Conservation (phyloP, 805 yeast genomes). For the Metschnikowia rubicola region DNA sequence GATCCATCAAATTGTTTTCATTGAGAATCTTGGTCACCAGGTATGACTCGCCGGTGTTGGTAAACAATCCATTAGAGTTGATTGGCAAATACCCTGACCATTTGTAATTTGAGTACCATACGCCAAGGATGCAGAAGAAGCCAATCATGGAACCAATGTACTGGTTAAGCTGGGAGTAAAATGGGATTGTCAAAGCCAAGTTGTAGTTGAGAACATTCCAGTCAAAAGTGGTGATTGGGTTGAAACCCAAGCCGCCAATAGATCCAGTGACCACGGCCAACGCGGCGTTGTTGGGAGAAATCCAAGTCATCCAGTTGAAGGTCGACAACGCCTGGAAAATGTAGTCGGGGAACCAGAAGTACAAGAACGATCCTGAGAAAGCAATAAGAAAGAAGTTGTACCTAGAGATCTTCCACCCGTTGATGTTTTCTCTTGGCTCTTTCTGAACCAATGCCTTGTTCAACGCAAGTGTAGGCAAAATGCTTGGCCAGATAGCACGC, state of each 20-base stretch:
- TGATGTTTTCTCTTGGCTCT: conserved; percentile 28
- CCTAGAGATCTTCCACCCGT: conserved; percentile 33
- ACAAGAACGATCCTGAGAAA: conserved; percentile 21
- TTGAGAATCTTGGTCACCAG: conserved; percentile 17
- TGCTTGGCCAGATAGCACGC: conserved; percentile 51
- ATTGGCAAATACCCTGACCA: conserved; percentile 31
- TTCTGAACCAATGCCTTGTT: conserved; percentile 39
- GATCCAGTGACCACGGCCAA: conserved; percentile 27
- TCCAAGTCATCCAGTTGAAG: conserved; percentile 34
- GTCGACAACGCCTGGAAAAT: conserved; percentile 24
- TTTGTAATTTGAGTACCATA: conserved; percentile 26
- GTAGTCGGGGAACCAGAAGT: conserved; percentile 30
- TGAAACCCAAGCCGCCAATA: conserved; percentile 26
- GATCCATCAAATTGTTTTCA: conserved; percentile 13
- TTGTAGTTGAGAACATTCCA: conserved; percentile 21
- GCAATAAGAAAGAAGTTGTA: conserved; percentile 20
- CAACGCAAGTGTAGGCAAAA: conserved; percentile 29
- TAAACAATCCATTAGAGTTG: conserved; percentile 22
- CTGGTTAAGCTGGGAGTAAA: conserved; percentile 23
- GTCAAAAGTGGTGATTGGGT: conserved; percentile 34
- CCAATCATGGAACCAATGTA: conserved; percentile 24
- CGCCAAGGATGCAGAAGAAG: conserved; percentile 24
- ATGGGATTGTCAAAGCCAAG: conserved; percentile 34
- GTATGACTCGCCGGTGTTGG: conserved; percentile 24
- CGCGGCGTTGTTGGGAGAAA: conserved; percentile 23